Percentiles rank a stretch among this genome's conserved stretches.
phyloP scores from a whole-genome alignment of 257 asterid genomes.

The Salvia miltiorrhiza region DNA sequence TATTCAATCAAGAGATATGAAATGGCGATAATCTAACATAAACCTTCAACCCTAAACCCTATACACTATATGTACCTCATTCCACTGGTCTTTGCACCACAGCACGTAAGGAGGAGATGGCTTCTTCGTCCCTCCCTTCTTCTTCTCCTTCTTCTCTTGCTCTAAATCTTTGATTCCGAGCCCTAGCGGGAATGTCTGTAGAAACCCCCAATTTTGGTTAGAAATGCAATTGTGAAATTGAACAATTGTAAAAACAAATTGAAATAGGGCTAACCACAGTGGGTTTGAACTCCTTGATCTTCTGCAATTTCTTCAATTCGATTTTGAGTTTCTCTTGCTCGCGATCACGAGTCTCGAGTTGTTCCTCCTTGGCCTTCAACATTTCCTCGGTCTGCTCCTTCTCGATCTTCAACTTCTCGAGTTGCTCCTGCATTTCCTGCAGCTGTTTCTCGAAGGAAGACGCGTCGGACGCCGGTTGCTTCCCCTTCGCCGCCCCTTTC shows the following conservation, averaged over 20 bases:
- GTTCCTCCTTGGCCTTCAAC: conserved; percentile 58
- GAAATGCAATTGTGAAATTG: not conserved
- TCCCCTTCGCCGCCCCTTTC: conserved; percentile 55
- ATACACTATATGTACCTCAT: no score
- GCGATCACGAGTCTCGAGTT: conserved; percentile 45
- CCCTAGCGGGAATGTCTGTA: conserved; percentile 52
- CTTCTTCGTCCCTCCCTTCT: conserved; percentile 53
- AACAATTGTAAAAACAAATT: not conserved
- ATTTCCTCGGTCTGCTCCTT: conserved; percentile 76
- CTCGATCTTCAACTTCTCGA: conserved; percentile 60
- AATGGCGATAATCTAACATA: not conserved
- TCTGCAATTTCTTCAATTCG: conserved; percentile 84
- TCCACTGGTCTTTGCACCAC: conserved; percentile 96
- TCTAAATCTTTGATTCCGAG: conserved; percentile 41
- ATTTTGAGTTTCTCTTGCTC: conserved; percentile 69
- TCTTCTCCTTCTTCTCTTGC: conserved; percentile 64
- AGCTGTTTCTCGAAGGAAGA: conserved; percentile 61
- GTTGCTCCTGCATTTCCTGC: conserved; percentile 80
- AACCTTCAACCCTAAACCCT: no score
- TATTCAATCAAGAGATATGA: not conserved
- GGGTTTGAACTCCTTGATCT: conserved; percentile 84
- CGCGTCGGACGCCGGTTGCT: conserved; percentile 32
- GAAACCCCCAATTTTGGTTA: not conserved
- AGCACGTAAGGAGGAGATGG: conserved; percentile 72
- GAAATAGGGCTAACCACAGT: conserved; percentile 41